Conservation (phyloP, 169 alveolate species). For the Plasmodium malariae region DNA sequence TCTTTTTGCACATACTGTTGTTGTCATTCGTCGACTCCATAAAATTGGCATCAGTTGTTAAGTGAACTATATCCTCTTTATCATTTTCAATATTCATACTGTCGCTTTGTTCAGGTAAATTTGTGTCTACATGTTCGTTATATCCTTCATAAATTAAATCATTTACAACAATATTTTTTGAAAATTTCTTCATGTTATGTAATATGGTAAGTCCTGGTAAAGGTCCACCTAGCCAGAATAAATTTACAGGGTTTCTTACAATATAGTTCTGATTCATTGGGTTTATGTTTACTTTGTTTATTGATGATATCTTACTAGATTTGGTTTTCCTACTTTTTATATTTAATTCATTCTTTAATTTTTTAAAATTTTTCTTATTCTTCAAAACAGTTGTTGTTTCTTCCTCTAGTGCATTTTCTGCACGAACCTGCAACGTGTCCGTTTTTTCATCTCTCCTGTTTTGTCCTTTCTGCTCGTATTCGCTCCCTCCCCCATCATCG, state of each 20-base stretch:
- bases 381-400: background rate
- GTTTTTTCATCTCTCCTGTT: slow-evolving; percentile 1
- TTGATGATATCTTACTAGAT: background rate
- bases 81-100: background rate
- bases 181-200: slow-evolving; percentile 56
- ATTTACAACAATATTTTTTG: slow-evolving; percentile 58
- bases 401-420: background rate
- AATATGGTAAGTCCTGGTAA: slow-evolving; percentile 70
- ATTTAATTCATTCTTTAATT: background rate
- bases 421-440: background rate
- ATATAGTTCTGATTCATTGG: slow-evolving; percentile 2
- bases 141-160: slow-evolving; percentile 72
- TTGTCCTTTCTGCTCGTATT: background rate
- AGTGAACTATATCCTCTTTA: too few species aligned
- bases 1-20: too few species aligned
- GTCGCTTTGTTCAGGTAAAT: background rate
- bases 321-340: too few species aligned
- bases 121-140: slow-evolving; percentile 32
- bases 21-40: background rate
- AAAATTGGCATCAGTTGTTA: background rate
- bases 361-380: background rate
- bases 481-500: background rate
- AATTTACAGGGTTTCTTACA: slow-evolving; percentile 46
- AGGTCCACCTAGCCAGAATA: slow-evolving; percentile 76
- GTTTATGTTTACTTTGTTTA: background rate